Evolutionary conservation across 2,329 filamentous ascomycete genomes (phyloP), one percentile per base, ranked within the genome.

Genomic region (Amesomyces nigricolor): DNA sequence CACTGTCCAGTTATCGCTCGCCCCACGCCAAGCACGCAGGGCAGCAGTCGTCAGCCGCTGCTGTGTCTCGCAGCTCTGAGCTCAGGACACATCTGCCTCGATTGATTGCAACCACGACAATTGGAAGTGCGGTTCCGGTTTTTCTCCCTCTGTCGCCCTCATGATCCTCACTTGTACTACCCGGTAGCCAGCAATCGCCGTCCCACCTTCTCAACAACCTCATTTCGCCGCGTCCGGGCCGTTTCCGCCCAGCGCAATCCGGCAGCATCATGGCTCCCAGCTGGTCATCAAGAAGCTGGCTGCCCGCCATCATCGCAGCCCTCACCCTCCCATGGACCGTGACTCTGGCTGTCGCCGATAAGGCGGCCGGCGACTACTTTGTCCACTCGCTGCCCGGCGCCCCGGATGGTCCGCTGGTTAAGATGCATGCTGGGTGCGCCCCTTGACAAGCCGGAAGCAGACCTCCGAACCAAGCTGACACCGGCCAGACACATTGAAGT

Each of bases 361-460:
- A 73, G 68, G 78, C 80, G 2, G 86, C 89, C 46, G 89, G 86
- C 32, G 91, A 99, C 71, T 99, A 96, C 72, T 97, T 87, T 73
- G 87, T 99, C 52, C 85, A 83, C 65, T 82, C 85, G 8, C 78
- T 99, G 17, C 94, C 94, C 5, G 94, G 95, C 32, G 84, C 88
- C 53, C 92, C 95, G 9, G 78, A 83, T 63, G 87, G 83, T 17
- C 85, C 89, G 38, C 73, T 90, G 58, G 74, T 96, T 67, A 96
- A 96, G 78, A 97, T 97, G 92, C 94, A 97, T 79, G 92, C 94
- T 75, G 94, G 94, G 90, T 96, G 76, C 76, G 87, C 29, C 51
- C 35, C 45, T 17, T 47, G 32, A 32, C 57, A 38, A 22, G 46
- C 19, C 9, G 39, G 35, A 35, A 35, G 38, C 16, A 46, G 32